A percentile compares a stretch with the other conserved stretches of the same genome.
Evolutionary conservation across 306 rosid species (phyloP).

Genomic region (Vicia villosa): DNA sequence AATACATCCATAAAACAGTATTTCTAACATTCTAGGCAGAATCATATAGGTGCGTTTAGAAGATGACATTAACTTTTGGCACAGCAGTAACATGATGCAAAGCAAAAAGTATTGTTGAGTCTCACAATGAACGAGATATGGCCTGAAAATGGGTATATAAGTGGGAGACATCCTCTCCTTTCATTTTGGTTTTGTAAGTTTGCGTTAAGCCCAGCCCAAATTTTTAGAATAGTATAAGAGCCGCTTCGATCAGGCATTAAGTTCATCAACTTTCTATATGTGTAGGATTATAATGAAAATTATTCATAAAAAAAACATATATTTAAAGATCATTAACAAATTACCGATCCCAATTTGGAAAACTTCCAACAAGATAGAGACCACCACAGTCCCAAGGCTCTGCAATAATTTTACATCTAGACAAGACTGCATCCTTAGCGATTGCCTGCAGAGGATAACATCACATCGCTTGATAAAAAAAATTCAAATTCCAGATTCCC

Average conservation of each 20-base stretch:
- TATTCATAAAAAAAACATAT: conserved; percentile 12
- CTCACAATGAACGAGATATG: too few species aligned
- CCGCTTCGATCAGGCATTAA: neutral
- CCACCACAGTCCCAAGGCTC: conserved; percentile 99
- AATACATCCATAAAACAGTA: neutral
- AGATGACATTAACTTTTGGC: conserved; percentile 15
- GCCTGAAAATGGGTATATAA: too few species aligned
- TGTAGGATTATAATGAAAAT: conserved; percentile 33
- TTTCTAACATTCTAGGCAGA: conserved; percentile 17
- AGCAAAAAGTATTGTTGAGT: too few species aligned
- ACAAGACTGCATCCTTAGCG: conserved; percentile 78
- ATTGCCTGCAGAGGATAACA: conserved; percentile 63
- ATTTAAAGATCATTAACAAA: conserved; percentile 7
- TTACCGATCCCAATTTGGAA: conserved; percentile 99
- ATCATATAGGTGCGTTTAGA: conserved; percentile 16
- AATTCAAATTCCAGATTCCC: conserved; percentile 17
- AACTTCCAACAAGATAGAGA: conserved; percentile 93
- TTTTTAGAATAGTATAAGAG: too few species aligned
- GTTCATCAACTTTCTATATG: conserved; percentile 26
- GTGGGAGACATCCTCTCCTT: too few species aligned
- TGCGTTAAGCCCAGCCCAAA: too few species aligned
- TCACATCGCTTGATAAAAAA: conserved; percentile 26
- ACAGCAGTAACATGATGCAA: neutral
- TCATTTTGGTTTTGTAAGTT: too few species aligned
- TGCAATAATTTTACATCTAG: conserved; percentile 92